Evolutionary conservation across 495 filamentous ascomycete species (phyloP), one percentile per base, ranked within the genome.

Genomic region (Penicillium silybi): DNA sequence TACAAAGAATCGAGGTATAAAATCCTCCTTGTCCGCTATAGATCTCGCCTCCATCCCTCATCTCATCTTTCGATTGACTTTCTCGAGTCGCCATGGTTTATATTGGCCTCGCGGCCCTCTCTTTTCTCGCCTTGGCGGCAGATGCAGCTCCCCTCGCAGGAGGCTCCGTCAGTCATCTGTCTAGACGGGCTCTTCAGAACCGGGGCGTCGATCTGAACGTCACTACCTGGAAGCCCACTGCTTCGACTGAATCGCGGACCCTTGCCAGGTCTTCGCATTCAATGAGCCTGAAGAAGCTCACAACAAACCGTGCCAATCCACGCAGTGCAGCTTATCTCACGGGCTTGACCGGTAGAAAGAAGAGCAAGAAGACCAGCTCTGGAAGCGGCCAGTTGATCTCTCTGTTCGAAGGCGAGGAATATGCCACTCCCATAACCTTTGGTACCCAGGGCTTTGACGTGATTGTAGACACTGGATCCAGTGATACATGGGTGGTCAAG

Each of bases 401-500:
- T 25, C 39, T 49, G 22, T 26, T 16, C 23, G 25, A 15, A 25
- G 44, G 32, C 11, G 15, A 47, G n/a, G 54, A 57, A 39, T 57
- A 43, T 41, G 49, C 49, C 16, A 57, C 54, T 6, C n/a, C 37
- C 15, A 57, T 57, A 18, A 39, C 19, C 0, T 22, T 57, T 38
- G 54, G 37, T 3, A 38, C 42, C 3, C 52, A 61, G 16, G 68
- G 56, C 0, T 79, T 82, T 48, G 56, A 71, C 1, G 63, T 78
- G 9, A 73, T 80, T 48, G 63, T 86, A 39, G 83, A 85, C 59
- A 84, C 80, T 11, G 82, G 83, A 13, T 79, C 73, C 29, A 74
- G 69, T 51, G 83, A 86, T 58, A 84, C 81, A 2, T 86, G 82
- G 82, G 52, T 85, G 13, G 71, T 73, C 7, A 58, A 72, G 35